phyloP scores from a whole-genome alignment of 768 basidiomycete species.

The Dictyophora rubrovolvata region DNA sequence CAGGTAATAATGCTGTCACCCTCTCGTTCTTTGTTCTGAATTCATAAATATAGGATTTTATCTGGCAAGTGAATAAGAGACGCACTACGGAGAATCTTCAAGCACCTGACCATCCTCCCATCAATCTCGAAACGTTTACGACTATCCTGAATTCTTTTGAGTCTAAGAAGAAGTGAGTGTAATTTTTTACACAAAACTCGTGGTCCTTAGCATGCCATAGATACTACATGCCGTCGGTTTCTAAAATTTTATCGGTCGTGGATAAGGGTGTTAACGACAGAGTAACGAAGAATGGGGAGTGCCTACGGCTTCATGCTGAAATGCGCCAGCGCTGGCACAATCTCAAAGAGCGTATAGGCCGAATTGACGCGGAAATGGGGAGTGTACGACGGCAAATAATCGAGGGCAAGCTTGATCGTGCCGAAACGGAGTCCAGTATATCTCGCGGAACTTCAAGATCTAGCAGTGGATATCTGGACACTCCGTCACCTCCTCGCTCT shows the following conservation, averaged over 20 bases:
- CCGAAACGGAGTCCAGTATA: slow-evolving; percentile 61
- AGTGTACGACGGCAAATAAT: slow-evolving; percentile 49
- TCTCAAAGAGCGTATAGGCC: slow-evolving; percentile 65
- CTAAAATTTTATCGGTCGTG: slow-evolving; percentile 85
- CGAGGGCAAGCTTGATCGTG: slow-evolving; percentile 36
- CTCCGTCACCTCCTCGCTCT: slow-evolving; percentile 38
- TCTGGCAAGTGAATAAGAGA: slow-evolving; percentile 66
- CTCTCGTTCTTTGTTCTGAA: not conserved
- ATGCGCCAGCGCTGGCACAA: slow-evolving; percentile 79
- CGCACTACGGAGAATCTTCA: slow-evolving; percentile 36
- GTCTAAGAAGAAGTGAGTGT: slow-evolving; percentile 73
- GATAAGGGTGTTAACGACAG: slow-evolving; percentile 90
- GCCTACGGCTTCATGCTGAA: slow-evolving; percentile 79
- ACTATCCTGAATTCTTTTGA: slow-evolving; percentile 66
- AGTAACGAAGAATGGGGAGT: slow-evolving; percentile 95
- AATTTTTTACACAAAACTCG: slow-evolving; percentile 7
- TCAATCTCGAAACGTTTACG: slow-evolving; percentile 54
- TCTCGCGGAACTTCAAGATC: slow-evolving; percentile 42
- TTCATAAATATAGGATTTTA: slow-evolving; percentile 53
- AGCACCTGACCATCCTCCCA: slow-evolving; percentile 28
- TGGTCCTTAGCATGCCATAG: slow-evolving; percentile 28
- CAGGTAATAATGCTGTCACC: slow-evolving; percentile 42
- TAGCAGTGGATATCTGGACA: slow-evolving; percentile 52
- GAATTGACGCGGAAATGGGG: slow-evolving; percentile 80
- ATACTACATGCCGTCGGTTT: slow-evolving; percentile 90